Evolutionary conservation across 2,329 filamentous ascomycete species (phyloP).

Genomic region (Endoconidiophora polonica): DNA sequence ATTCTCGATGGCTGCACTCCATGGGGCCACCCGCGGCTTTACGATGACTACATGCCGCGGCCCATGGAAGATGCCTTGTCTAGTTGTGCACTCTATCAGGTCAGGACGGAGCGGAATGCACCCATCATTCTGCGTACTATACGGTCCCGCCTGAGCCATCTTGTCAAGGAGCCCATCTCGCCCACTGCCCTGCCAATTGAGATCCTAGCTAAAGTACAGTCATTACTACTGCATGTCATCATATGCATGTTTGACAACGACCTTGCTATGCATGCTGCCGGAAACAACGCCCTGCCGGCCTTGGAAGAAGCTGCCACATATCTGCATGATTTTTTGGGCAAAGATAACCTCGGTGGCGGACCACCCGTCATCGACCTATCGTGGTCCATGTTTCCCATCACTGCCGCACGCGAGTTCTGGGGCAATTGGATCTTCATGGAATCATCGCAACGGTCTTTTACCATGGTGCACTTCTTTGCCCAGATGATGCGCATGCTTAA

Average conservation of each 20-base stretch:
- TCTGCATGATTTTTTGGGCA: background rate
- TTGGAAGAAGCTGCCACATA: slow-evolving; percentile 1
- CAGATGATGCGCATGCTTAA: slow-evolving; percentile 23
- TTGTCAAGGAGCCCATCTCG: slow-evolving; percentile 22
- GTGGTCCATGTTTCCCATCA: slow-evolving; percentile 20
- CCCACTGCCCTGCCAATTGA: slow-evolving; percentile 18
- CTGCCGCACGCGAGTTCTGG: slow-evolving; percentile 30
- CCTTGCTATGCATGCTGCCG: slow-evolving; percentile 19
- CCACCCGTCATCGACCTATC: background rate
- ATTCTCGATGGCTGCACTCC: slow-evolving; percentile 31
- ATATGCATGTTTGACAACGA: slow-evolving; percentile 30
- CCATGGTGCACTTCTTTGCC: slow-evolving; percentile 31
- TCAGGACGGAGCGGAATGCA: slow-evolving; percentile 31
- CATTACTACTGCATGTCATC: slow-evolving; percentile 29
- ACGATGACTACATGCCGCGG: slow-evolving; percentile 32
- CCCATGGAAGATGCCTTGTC: slow-evolving; percentile 36
- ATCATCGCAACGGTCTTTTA: slow-evolving; percentile 33
- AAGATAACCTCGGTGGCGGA: background rate
- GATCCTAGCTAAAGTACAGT: slow-evolving; percentile 24
- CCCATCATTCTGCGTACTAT: slow-evolving; percentile 32
- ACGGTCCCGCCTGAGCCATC: slow-evolving; percentile 26
- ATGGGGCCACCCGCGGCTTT: slow-evolving; percentile 37
- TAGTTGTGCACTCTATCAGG: slow-evolving; percentile 34
- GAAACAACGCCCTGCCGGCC: slow-evolving; percentile 18
- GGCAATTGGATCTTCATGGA: slow-evolving; percentile 35